Evolutionary conservation across 2,329 filamentous ascomycete species (phyloP).

Genomic region (Phyllosticta capitalensis): DNA sequence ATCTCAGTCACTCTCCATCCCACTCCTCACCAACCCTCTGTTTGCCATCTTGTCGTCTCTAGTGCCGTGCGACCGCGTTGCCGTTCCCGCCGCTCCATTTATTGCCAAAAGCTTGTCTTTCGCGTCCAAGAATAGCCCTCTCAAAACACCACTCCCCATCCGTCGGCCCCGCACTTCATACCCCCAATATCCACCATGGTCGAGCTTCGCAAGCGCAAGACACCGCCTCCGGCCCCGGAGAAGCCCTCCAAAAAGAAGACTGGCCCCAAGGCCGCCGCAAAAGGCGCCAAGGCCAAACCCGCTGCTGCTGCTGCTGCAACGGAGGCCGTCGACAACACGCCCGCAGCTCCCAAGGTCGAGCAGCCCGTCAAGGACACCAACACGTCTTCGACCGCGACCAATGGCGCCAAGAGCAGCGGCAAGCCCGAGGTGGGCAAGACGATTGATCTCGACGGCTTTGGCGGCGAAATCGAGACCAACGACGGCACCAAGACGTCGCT

Average conservation of each 20-base stretch:
- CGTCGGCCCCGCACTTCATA: neutral
- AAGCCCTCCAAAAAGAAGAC: constrained; percentile 40
- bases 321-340: constrained; percentile 17
- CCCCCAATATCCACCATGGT: constrained; percentile 31
- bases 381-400: constrained; percentile 20
- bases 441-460: constrained; percentile 46
- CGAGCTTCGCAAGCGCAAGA: constrained; percentile 55
- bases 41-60: neutral
- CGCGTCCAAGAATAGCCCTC: neutral
- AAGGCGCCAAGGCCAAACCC: constrained; percentile 21
- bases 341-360: constrained; percentile 21
- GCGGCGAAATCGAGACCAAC: constrained; percentile 70
- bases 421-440: constrained; percentile 39
- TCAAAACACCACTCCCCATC: neutral
- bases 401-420: constrained; percentile 21
- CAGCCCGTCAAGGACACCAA: constrained; percentile 18
- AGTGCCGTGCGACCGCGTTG: neutral
- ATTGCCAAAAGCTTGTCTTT: neutral
- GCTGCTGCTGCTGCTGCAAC: constrained; percentile 16
- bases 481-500: constrained; percentile 73
- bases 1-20: neutral
- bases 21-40: neutral
- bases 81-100: neutral
- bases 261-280: constrained; percentile 26
- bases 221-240: constrained; percentile 40